Evolutionary conservation across 768 basidiomycete genomes (phyloP), one percentile per base, ranked within the genome.

Genomic region (Boletus rufocinnamomeus): DNA sequence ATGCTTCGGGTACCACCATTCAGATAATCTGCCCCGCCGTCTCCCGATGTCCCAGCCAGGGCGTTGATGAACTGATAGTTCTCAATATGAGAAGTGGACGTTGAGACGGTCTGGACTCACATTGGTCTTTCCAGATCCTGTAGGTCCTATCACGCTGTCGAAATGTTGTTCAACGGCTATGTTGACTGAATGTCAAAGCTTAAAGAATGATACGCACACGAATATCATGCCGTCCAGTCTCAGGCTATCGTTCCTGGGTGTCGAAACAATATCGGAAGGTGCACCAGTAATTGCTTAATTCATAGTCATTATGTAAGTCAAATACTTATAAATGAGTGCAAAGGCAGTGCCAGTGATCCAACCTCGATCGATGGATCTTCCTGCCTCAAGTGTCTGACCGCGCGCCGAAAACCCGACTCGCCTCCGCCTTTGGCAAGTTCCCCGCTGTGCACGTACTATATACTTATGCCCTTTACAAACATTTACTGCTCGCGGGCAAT

Each of bases 71-170:
- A 62, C 61, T 62, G 30, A 52, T 17, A 5, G 25, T 2, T 16
- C n/a, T 60, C 35, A 7, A 23, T 9, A 30, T 27, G 28, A 43
- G 30, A 38, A 4, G 35, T 11, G 14, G 27, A 32, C 17, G 10
- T 14, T 7, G 38, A 19, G 9, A 17, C 8, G 4, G 41, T 35
- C 27, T 25, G 13, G 4, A 25, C 51, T 61, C 37, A 59, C 60
- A 21, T 34, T 59, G 2, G 58, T 54, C 28, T 61, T 60, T 21
- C 60, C 60, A 10, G 58, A 44, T 14, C 61, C 58, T 19, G 52
- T 62, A 7, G 35, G 21, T 14, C 59, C 57, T 34, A 61, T 55
- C 6, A 50, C 11, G 2, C 57, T 60, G 21, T 37, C 19, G 21
- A 19, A 32, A 35, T 2, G 8, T 30, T n/a, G 25, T 25, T 50